These are phyloP conservation scores for Pseudohalonectria lignicola DNA, from an alignment of 2,329 filamentous ascomycete genomes.

Conservation along the genomic window DNA sequence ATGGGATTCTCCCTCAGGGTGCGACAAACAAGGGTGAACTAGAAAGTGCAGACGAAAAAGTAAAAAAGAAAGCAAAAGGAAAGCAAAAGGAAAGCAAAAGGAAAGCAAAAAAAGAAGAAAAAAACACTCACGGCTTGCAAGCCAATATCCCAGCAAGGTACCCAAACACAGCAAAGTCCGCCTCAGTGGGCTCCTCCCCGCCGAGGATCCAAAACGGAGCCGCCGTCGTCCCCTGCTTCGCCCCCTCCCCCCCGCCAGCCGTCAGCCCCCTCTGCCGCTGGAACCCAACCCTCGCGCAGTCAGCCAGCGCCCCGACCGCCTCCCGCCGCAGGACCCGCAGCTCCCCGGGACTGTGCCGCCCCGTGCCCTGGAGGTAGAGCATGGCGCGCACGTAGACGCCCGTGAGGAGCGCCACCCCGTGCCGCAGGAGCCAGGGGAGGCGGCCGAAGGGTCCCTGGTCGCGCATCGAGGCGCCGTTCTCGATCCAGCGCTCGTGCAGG, in stretches of 20 bases:
- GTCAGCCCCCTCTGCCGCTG: neutral
- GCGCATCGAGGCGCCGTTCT: slow-evolving; percentile 9
- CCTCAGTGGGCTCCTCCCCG: slow-evolving; percentile 11
- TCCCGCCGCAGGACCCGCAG: slow-evolving; percentile 8
- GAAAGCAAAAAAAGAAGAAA: neutral
- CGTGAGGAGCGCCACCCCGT: slow-evolving; percentile 5
- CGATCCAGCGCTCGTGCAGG: slow-evolving; percentile 12
- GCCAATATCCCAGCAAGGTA: slow-evolving; percentile 2
- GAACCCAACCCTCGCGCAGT: slow-evolving; percentile 7
- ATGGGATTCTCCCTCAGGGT: too few relatives aligned
- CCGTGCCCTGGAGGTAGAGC: slow-evolving; percentile 11
- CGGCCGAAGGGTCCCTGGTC: slow-evolving; percentile 9
- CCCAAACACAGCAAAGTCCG: slow-evolving; percentile 10
- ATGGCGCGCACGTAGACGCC: slow-evolving; percentile 8
- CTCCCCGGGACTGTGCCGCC: slow-evolving; percentile 9
- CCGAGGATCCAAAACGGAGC: slow-evolving; percentile 14
- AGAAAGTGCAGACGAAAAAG: too few relatives aligned
- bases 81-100: neutral
- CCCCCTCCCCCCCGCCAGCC: slow-evolving; percentile 5
- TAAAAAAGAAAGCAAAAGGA: too few relatives aligned
- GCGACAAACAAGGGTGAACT: too few relatives aligned
- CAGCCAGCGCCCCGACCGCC: slow-evolving; percentile 9
- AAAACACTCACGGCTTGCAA: neutral
- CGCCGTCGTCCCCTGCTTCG: slow-evolving; percentile 1
- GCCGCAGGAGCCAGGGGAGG: slow-evolving; percentile 9